Evolutionary conservation across 78 protist genomes (phyloP).

Genomic region (Dictyostelium discoideum): DNA sequence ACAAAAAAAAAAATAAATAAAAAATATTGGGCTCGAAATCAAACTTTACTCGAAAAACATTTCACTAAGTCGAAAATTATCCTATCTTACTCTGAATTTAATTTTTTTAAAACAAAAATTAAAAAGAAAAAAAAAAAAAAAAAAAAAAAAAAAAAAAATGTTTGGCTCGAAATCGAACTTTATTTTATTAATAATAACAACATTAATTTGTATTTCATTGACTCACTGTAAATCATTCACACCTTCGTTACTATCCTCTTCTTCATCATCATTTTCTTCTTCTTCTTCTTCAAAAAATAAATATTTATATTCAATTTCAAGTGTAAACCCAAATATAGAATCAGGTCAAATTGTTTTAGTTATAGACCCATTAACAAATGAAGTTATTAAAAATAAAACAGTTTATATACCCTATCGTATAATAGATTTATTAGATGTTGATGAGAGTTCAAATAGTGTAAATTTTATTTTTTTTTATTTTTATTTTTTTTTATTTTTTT

Average conservation of each 20-base stretch:
- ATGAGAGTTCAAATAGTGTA: background rate
- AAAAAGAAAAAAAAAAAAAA: no score
- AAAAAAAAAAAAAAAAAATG: background rate
- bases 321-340: background rate
- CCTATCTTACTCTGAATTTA: background rate
- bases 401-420: background rate
- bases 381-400: background rate
- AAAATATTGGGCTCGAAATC: no score
- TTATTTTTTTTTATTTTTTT: background rate
- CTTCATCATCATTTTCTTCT: background rate
- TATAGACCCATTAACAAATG: background rate
- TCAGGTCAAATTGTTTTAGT: background rate
- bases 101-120: background rate
- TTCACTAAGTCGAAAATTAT: background rate
- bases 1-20: no score
- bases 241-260: background rate
- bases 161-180: background rate
- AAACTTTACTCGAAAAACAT: background rate
- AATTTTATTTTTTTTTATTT: background rate
- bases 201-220: background rate
- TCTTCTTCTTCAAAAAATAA: background rate
- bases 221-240: background rate
- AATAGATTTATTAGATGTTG: background rate
- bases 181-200: background rate
- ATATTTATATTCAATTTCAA: conserved; percentile 9